These are phyloP conservation scores for Ophiostoma quercus DNA, from an alignment of 2,329 filamentous ascomycete species.

Conservation along the genomic window DNA sequence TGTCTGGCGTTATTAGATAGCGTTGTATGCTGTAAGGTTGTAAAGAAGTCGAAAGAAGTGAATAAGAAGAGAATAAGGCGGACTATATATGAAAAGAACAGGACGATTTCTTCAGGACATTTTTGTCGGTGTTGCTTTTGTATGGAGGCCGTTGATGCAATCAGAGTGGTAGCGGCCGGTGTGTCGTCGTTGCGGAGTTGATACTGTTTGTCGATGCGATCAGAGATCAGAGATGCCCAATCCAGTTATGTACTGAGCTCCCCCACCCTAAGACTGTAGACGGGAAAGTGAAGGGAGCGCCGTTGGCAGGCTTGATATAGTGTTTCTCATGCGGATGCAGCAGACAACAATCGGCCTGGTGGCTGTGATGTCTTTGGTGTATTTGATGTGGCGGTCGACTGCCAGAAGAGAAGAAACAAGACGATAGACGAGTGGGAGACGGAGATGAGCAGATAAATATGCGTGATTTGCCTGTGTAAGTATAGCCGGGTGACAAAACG, in stretches of 20 bases:
- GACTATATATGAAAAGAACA: neutral
- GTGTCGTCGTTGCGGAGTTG: neutral
- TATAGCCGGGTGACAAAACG: neutral
- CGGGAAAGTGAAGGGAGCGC: neutral
- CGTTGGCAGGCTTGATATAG: neutral
- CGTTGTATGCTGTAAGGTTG: neutral
- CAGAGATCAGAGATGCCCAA: neutral
- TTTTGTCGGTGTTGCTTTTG: neutral
- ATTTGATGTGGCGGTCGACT: neutral
- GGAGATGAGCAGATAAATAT: conserved; percentile 7
- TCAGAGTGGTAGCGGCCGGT: neutral
- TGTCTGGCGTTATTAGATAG: neutral
- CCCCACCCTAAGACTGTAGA: neutral
- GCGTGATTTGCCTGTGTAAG: neutral
- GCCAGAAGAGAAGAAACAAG: neutral
- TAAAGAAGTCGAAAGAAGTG: neutral
- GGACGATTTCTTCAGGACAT: neutral
- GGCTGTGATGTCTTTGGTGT: neutral
- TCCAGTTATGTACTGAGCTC: neutral
- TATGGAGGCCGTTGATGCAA: neutral
- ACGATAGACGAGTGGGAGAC: neutral
- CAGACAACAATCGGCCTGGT: neutral
- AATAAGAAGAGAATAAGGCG: neutral
- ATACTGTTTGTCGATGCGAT: conserved; percentile 1
- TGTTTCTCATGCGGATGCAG: neutral